phyloP scores from a whole-genome alignment of 805 yeast genomes.

The Schizosaccharomyces pombe region DNA sequence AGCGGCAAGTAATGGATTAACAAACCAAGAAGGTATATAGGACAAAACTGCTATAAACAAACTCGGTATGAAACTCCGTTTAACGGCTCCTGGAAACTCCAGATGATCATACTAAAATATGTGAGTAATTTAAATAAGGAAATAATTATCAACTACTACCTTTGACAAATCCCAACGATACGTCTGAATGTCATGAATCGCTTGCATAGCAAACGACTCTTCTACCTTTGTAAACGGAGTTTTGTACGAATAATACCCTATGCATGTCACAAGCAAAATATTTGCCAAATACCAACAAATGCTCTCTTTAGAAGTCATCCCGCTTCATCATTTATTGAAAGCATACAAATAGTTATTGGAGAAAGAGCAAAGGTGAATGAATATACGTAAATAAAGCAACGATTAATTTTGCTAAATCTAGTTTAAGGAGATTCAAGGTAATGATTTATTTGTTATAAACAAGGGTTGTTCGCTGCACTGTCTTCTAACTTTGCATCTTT shows the following conservation, averaged over 20 bases:
- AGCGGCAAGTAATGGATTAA: neutral
- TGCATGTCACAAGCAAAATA: neutral
- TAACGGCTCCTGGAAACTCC: slow-evolving; percentile 71
- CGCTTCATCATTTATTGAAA: too few relatives aligned
- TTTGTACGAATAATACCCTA: slow-evolving; percentile 21
- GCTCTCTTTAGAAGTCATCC: neutral
- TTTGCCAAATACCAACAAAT: neutral
- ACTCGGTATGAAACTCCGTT: slow-evolving; percentile 40
- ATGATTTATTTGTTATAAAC: too few relatives aligned
- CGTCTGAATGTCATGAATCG: slow-evolving; percentile 54
- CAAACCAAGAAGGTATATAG: neutral
- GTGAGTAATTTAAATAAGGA: neutral
- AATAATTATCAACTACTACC: neutral
- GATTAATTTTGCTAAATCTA: too few relatives aligned
- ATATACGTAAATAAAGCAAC: too few relatives aligned
- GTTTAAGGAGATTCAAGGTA: too few relatives aligned
- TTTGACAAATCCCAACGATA: neutral
- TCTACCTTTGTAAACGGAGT: slow-evolving; percentile 84
- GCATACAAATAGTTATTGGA: too few relatives aligned
- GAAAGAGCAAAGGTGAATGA: too few relatives aligned
- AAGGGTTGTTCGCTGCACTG: too few relatives aligned
- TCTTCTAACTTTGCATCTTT: too few relatives aligned
- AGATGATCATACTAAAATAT: slow-evolving; percentile 42
- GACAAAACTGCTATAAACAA: neutral
- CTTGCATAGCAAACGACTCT: slow-evolving; percentile 79